These are phyloP conservation scores for Styphnolobium japonicum DNA, from an alignment of 306 rosid genomes.

Conservation along the genomic window DNA sequence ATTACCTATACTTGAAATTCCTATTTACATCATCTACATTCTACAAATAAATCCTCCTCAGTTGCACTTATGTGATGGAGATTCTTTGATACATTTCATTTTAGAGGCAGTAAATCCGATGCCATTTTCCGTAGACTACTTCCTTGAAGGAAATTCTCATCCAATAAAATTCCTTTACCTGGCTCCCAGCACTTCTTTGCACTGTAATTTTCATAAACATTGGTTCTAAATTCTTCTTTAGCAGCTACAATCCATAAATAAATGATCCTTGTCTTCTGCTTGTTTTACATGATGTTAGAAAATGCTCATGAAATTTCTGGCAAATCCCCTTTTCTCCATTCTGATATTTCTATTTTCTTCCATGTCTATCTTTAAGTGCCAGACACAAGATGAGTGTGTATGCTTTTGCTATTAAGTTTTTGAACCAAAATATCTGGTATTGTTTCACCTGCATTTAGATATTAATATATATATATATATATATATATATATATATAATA, in stretches of 20 bases:
- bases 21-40: not conserved
- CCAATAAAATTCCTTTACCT: not conserved
- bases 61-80: not conserved
- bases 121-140: not conserved
- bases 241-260: not conserved
- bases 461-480: too few relatives aligned
- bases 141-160: not conserved
- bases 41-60: not conserved
- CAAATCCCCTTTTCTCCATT: constrained; percentile 7
- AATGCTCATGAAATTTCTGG: not conserved
- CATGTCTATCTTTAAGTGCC: not conserved
- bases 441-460: too few relatives aligned
- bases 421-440: too few relatives aligned
- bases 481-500: too few relatives aligned
- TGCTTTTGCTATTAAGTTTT: constrained; percentile 16
- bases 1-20: not conserved
- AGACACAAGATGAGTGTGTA: not conserved
- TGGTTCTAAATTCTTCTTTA: not conserved
- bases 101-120: not conserved
- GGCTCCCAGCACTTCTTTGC: not conserved
- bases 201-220: not conserved
- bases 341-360: constrained; percentile 19
- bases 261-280: constrained; percentile 12
- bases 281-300: not conserved
- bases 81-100: not conserved